These are phyloP conservation scores for Fusarium albidum DNA, from an alignment of 2,329 filamentous ascomycete genomes.

Conservation along the genomic window DNA sequence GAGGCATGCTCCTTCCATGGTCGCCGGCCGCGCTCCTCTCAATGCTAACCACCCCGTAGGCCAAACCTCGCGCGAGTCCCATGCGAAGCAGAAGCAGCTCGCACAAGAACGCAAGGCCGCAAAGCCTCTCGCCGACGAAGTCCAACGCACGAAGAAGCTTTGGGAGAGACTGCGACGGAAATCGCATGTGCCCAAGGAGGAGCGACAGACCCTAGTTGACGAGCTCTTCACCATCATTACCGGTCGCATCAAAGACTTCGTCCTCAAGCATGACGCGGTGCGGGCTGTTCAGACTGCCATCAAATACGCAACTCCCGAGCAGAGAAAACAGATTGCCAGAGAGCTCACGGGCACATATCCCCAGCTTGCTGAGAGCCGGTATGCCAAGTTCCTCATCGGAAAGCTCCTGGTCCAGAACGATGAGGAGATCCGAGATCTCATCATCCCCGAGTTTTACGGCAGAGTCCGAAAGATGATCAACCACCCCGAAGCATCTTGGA, in stretches of 20 bases:
- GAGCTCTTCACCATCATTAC: conserved; percentile 94
- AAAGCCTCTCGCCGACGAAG: conserved; percentile 91
- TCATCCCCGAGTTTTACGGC: conserved; percentile 95
- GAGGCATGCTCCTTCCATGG: conserved; percentile 44
- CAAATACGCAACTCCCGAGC: conserved; percentile 89
- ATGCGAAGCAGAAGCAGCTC: conserved; percentile 90
- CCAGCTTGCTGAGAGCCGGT: conserved; percentile 89
- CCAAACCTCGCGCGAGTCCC: conserved; percentile 81
- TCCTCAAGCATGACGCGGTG: conserved; percentile 98
- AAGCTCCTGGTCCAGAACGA: conserved; percentile 96
- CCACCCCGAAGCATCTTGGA: conserved; percentile 96
- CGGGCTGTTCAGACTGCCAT: conserved; percentile 95
- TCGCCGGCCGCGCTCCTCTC: background rate
- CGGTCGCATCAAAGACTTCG: conserved; percentile 91
- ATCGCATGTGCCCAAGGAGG: conserved; percentile 89
- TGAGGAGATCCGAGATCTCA: conserved; percentile 82
- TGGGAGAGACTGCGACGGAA: conserved; percentile 95
- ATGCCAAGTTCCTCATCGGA: conserved; percentile 96
- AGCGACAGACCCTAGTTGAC: conserved; percentile 84
- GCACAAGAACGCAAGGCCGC: conserved; percentile 88
- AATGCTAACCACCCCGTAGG: conserved; percentile 47
- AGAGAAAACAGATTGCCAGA: conserved; percentile 84
- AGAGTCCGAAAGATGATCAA: conserved; percentile 93
- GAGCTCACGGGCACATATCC: conserved; percentile 88
- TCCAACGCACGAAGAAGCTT: conserved; percentile 91